Conservation (phyloP, 2,329 filamentous ascomycete genomes). For the Fusarium torulosum region DNA sequence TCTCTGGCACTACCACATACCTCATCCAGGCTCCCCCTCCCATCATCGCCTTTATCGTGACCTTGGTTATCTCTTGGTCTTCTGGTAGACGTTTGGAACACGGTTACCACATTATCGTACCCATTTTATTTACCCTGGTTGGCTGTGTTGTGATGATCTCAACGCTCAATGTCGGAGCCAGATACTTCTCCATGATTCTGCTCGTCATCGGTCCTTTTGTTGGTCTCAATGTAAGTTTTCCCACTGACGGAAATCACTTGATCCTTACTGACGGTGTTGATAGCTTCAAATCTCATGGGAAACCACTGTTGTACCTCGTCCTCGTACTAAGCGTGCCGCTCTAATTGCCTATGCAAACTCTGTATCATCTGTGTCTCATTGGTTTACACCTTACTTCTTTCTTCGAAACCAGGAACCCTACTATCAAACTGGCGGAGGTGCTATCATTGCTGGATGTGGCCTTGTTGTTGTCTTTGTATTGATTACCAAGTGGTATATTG, state of each 20-base stretch:
- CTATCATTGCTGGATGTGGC: constrained; percentile 47
- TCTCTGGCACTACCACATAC: constrained; percentile 51
- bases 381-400: constrained; percentile 58
- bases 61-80: constrained; percentile 54
- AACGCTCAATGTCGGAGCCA: constrained; percentile 56
- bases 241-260: accelerated
- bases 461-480: constrained; percentile 37
- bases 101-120: constrained; percentile 57
- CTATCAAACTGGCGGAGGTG: constrained; percentile 49
- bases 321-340: constrained; percentile 56
- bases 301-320: constrained; percentile 56
- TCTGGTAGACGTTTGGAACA: constrained; percentile 55
- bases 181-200: constrained; percentile 59
- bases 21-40: constrained; percentile 58
- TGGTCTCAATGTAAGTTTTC: constrained; percentile 52
- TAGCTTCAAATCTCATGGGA: constrained; percentile 56
- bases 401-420: constrained; percentile 49
- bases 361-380: constrained; percentile 56
- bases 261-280: accelerated
- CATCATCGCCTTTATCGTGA: constrained; percentile 57
- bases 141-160: constrained; percentile 59
- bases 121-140: constrained; percentile 53
- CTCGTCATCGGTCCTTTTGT: constrained; percentile 55
- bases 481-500: constrained; percentile 41
- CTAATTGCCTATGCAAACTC: constrained; percentile 59